Percentiles rank a stretch among this genome's conserved stretches.
These are phyloP conservation scores for Madurella mycetomatis DNA, from an alignment of 2,329 filamentous ascomycete genomes.

Conservation along the genomic window DNA sequence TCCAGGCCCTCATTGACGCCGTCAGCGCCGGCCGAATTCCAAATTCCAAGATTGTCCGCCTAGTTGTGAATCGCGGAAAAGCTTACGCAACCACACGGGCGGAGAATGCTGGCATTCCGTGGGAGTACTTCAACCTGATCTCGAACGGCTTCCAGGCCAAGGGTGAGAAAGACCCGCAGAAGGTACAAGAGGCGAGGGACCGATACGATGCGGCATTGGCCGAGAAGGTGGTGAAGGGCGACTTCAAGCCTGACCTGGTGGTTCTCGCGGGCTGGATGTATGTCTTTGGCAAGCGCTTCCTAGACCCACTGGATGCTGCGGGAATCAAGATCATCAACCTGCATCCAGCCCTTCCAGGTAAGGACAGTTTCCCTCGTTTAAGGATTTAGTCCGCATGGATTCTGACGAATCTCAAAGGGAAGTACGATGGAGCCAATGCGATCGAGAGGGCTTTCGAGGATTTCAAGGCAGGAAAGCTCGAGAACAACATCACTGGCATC, in stretches of 20 bases:
- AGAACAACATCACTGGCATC: conserved; percentile 69
- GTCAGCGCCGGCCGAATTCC: conserved; percentile 37
- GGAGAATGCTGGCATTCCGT: conserved; percentile 58
- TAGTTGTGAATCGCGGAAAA: conserved; percentile 46
- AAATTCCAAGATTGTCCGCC: conserved; percentile 40
- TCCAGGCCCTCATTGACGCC: conserved; percentile 65
- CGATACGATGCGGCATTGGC: conserved; percentile 75
- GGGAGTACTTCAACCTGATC: conserved; percentile 76
- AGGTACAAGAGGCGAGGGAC: conserved; percentile 54
- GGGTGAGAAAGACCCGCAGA: conserved; percentile 55
- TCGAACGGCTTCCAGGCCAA: conserved; percentile 60
- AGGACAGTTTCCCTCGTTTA: conserved; percentile 23
- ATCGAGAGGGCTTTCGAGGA: conserved; percentile 75
- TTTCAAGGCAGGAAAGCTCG: conserved; percentile 59
- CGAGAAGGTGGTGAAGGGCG: conserved; percentile 51
- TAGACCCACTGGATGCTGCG: conserved; percentile 60
- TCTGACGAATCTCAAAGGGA: conserved; percentile 38
- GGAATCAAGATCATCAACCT: conserved; percentile 73
- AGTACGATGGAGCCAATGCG: conserved; percentile 72
- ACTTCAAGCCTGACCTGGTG: conserved; percentile 64
- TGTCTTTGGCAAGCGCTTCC: conserved; percentile 65
- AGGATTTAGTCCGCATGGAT: not conserved
- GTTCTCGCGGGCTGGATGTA: conserved; percentile 88
- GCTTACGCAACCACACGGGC: conserved; percentile 41
- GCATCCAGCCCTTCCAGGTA: conserved; percentile 68